Evolutionary conservation across 495 filamentous ascomycete genomes (phyloP).

Genomic region (Physcia stellaris): DNA sequence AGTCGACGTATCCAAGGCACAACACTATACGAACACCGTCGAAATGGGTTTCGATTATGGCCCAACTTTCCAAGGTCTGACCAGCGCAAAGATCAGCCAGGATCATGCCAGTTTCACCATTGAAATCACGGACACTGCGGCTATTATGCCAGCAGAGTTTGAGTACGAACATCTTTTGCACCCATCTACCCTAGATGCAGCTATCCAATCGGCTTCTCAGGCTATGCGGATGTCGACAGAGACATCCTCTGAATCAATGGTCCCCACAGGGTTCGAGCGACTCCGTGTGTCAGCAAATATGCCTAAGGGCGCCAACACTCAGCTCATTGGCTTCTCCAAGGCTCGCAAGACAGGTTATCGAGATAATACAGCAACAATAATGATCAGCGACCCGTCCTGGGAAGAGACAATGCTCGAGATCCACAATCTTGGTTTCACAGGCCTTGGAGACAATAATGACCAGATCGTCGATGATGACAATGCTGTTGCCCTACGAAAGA

Average conservation of each 20-base stretch:
- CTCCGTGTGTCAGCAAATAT: neutral
- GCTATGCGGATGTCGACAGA: neutral
- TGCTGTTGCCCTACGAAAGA: neutral
- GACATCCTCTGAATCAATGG: no score
- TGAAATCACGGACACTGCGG: conserved; percentile 22
- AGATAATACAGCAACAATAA: neutral
- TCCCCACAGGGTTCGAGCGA: conserved; percentile 1
- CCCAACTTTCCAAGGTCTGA: no score
- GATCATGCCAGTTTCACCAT: conserved; percentile 10
- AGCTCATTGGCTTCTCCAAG: conserved; percentile 4
- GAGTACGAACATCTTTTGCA: conserved; percentile 34
- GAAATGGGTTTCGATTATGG: no score
- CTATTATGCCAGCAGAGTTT: conserved; percentile 28
- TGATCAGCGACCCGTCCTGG: conserved; percentile 3
- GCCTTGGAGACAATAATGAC: neutral
- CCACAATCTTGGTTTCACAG: neutral
- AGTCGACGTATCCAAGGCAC: no score
- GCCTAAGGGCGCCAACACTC: neutral
- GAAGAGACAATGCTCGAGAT: neutral
- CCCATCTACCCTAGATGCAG: conserved; percentile 32
- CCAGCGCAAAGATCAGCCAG: no score
- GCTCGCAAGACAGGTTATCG: conserved; percentile 2
- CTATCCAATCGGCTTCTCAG: conserved; percentile 17
- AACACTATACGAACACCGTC: no score
- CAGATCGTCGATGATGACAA: conserved; percentile 1